Evolutionary conservation across 2,329 filamentous ascomycete genomes (phyloP), one percentile per base, ranked within the genome.

Genomic region (Paecilomyces fulvus): DNA sequence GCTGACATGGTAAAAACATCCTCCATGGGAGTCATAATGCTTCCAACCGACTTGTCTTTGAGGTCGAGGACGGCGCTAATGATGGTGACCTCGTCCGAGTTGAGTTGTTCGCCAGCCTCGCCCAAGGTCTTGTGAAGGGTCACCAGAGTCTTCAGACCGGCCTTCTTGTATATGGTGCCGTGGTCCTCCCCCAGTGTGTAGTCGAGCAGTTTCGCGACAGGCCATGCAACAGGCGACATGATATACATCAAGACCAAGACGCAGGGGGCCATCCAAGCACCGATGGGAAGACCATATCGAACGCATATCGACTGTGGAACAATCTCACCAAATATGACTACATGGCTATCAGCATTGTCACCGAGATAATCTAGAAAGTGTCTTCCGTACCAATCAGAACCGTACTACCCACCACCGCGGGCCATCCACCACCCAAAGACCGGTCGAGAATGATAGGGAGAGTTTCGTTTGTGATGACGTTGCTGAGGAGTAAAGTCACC

Each of bases 21-120:
- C 50, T 90, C 86, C 89, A 99, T 97, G 0, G 94, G 94, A 0
- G 95, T 99, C 94, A 99, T 99, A 69, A 99, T 96, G 67, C 85
- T 88, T 49, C 90, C 90, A 6, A 99, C 92, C 0, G 92, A 81
- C 77, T 99, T 99, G 63, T 94, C 92, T 77, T 97, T 99, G 62
- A 99, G 79, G 69, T 99, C 94, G 56, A 99, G 78, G 12, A 97
- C 94, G 37, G 94, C 92, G 63, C 90, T 96, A 73, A 99, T 99
- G 71, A 99, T 99, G 58, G 94, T 97, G 62, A 99, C 94, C 73
- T 99, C 94, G 68, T 99, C 94, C 64, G 96, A 88, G 73, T 96
- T 97, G 55, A 99, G 79, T 57, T 94, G 87, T 68, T 99, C 91
- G 43, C 82, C 82, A 10, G 88, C 87, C 50, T 90, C 86, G 28